A percentile compares a stretch with the other conserved stretches of the same genome.
Evolutionary conservation across 176 grass and related monocot genomes (phyloP).

Genomic region (Zizania latifolia): DNA sequence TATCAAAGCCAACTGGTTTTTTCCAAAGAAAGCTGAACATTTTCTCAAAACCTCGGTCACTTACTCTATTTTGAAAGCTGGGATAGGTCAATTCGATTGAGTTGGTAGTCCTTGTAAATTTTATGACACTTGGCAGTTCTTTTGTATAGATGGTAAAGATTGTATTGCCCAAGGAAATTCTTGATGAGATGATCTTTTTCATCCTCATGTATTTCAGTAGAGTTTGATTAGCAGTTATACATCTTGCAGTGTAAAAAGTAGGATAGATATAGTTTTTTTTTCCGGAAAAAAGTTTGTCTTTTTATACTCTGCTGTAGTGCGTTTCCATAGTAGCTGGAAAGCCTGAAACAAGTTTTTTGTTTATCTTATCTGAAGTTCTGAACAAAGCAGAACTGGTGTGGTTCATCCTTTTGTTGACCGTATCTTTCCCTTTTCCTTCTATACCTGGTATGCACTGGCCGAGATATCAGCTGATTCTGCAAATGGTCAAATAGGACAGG

Average conservation of each 20-base stretch:
- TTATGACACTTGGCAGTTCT: conserved; percentile 40
- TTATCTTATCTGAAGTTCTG: neutral
- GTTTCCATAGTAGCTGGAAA: conserved; percentile 17
- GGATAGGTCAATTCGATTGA: neutral
- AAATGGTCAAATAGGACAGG: neutral
- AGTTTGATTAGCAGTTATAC: conserved; percentile 1
- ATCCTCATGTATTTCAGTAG: conserved; percentile 65
- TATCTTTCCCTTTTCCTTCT: neutral
- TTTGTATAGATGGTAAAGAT: conserved; percentile 27
- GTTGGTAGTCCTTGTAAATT: conserved; percentile 39
- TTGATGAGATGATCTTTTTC: conserved; percentile 53
- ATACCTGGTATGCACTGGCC: neutral
- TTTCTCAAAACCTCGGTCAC: conserved; percentile 55
- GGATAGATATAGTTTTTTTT: neutral
- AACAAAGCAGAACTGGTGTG: neutral
- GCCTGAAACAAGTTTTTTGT: neutral
- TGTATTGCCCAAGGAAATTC: conserved; percentile 48
- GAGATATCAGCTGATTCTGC: neutral
- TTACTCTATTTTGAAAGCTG: conserved; percentile 24
- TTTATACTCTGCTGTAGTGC: neutral
- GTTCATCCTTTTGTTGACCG: neutral
- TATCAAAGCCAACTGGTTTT: conserved; percentile 56
- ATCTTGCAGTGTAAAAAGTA: conserved; percentile 21
- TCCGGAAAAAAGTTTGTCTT: neutral
- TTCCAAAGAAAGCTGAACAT: conserved; percentile 62